Evolutionary conservation across 176 grass and related monocot genomes (phyloP).

Genomic region (Musa itinerans): DNA sequence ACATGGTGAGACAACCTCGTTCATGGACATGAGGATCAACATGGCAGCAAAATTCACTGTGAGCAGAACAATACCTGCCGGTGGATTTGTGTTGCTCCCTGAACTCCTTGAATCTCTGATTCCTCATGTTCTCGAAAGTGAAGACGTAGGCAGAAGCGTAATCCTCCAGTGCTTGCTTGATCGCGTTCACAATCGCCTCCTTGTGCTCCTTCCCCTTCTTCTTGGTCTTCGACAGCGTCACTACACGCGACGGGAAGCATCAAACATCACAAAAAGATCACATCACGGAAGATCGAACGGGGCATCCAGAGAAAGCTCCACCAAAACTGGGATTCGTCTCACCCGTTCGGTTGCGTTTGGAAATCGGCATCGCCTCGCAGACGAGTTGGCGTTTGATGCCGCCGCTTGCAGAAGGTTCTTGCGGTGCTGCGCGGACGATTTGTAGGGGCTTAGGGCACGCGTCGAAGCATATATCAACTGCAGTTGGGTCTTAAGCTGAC

Average conservation of each 20-base stretch:
- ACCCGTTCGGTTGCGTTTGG: conserved; percentile 61
- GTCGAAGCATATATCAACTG: no score
- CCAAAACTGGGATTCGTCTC: not conserved
- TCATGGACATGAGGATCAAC: not conserved
- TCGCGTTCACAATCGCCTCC: conserved; percentile 54
- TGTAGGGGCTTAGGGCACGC: no score
- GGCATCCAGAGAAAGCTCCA: not conserved
- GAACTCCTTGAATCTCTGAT: conserved; percentile 81
- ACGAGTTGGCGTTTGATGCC: not conserved
- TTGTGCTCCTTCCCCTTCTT: conserved; percentile 71
- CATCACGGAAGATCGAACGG: not conserved
- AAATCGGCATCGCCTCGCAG: conserved; percentile 39
- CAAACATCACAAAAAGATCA: not conserved
- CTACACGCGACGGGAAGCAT: conserved; percentile 18
- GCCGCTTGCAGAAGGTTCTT: not conserved
- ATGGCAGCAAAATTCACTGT: not conserved
- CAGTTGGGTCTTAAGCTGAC: no score
- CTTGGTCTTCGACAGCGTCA: conserved; percentile 74
- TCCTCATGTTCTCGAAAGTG: conserved; percentile 88
- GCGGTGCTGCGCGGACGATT: no score
- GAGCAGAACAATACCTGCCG: conserved; percentile 39
- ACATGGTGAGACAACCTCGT: no score
- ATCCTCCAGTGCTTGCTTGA: conserved; percentile 48
- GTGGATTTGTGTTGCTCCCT: conserved; percentile 64
- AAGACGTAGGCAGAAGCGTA: conserved; percentile 62